Evolutionary conservation across 495 filamentous ascomycete species (phyloP), one percentile per base, ranked within the genome.

Genomic region (Aspergillus indologenus): DNA sequence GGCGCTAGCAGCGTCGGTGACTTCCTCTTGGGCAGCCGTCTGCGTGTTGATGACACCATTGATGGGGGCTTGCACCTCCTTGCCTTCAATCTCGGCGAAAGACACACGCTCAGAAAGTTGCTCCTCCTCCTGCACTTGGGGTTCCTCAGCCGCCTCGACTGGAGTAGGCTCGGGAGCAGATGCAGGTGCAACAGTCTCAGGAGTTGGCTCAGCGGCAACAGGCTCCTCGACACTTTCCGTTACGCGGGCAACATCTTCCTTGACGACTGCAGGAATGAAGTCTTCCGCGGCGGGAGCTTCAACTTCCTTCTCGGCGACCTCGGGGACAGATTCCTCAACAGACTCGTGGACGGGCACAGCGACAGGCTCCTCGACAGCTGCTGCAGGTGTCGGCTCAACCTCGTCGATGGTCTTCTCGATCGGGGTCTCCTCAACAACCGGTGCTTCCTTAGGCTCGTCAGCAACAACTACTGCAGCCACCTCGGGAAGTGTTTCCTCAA

Each of bases 261-360:
- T 24, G 42, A 44, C 23, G 23, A 49, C 24, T 46, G 54, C 57
- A 4, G 53, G 51, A 0, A 42, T 43, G 23, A 53, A 23, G 49
- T 34, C 20, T 26, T 58, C 60, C 45, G 48, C 5, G 21, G 59
- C 54, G 46, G 54, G 50, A 45, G 34, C 23, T 26, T 47, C 49
- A 21, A 31, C 56, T 14, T 53, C 31, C 40, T 47, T 23, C 19
- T 31, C 22, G 34, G 53, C n/a, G 46, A 58, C 57, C 42, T 62
- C 49, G 42, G 20, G 43, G 18, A 45, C 44, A 18, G 58, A 9
- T 46, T 64, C 55, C 49, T 65, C 61, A 18, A 47, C 52, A 60
- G 53, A 18, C 45, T 49, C 58, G n/a, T 24, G 45, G 18, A 51
- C 15, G 5, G 34, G n/a, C n/a, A n/a, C n/a, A n/a, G n/a, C n/a